phyloP scores from a whole-genome alignment of 2,329 filamentous ascomycete species.

The Aspergillus sp. region DNA sequence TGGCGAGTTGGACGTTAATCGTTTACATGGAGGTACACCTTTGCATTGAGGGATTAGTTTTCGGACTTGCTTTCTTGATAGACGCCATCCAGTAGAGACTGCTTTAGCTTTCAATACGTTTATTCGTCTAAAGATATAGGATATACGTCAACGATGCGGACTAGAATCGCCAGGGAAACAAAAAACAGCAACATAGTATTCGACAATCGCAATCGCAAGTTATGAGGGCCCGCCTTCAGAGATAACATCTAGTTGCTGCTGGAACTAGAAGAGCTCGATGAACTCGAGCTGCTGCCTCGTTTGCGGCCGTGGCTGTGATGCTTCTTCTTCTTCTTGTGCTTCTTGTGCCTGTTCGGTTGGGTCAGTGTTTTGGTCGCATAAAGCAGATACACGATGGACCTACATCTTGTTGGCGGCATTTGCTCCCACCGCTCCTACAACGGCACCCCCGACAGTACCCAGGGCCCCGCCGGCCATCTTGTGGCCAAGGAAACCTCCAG shows the following conservation, averaged over 20 bases:
- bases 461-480: slow-evolving; percentile 36
- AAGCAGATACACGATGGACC: slow-evolving; percentile 5
- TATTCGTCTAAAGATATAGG: slow-evolving; percentile 3
- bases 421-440: slow-evolving; percentile 34
- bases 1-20: not conserved
- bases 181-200: not conserved
- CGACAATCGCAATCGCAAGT: not conserved
- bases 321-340: slow-evolving; percentile 28
- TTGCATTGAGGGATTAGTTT: not conserved
- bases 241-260: slow-evolving; percentile 21
- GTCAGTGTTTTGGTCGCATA: slow-evolving; percentile 7
- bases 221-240: not conserved
- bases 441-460: slow-evolving; percentile 33
- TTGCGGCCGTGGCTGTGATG: slow-evolving; percentile 25
- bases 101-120: not conserved
- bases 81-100: not conserved
- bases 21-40: not conserved
- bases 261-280: slow-evolving; percentile 20
- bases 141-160: not conserved
- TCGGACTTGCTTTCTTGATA: not conserved
- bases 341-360: slow-evolving; percentile 22
- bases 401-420: slow-evolving; percentile 31
- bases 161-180: not conserved
- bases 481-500: slow-evolving; percentile 36
- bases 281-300: slow-evolving; percentile 11